Evolutionary conservation across 352 stramenopile species (phyloP).

Genomic region (Globisporangium acanthophoron): DNA sequence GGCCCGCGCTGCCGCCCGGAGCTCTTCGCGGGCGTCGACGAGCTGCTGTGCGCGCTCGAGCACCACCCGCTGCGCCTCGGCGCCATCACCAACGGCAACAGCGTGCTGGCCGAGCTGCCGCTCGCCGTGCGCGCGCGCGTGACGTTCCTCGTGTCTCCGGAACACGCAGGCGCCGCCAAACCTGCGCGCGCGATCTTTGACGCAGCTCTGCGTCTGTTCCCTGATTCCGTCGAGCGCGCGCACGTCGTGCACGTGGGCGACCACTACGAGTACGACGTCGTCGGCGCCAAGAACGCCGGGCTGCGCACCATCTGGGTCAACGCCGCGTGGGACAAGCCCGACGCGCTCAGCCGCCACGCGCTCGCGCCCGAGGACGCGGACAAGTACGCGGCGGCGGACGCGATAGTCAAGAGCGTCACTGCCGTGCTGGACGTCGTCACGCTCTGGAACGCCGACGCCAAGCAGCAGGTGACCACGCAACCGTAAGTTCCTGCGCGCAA

Average conservation of each 20-base stretch:
- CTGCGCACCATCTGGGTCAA: constrained; percentile 69
- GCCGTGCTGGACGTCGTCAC: constrained; percentile 35
- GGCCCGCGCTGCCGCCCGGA: constrained; percentile 48
- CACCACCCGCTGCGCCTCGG: constrained; percentile 25
- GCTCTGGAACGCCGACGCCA: constrained; percentile 33
- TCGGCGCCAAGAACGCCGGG: constrained; percentile 54
- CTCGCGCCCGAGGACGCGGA: constrained; percentile 5
- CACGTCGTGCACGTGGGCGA: constrained; percentile 71
- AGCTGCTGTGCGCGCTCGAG: constrained; percentile 36
- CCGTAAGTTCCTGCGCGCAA: not conserved
- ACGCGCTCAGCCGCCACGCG: constrained; percentile 21
- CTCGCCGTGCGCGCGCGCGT: constrained; percentile 35
- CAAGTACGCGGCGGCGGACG: constrained; percentile 38
- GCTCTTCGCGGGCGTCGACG: constrained; percentile 53
- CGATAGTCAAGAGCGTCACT: constrained; percentile 50
- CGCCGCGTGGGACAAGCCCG: constrained; percentile 29
- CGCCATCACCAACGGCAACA: constrained; percentile 79
- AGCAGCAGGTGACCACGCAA: not conserved
- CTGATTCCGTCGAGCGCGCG: constrained; percentile 15
- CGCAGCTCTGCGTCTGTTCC: constrained; percentile 35
- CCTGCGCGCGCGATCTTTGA: constrained; percentile 51
- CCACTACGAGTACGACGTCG: constrained; percentile 68
- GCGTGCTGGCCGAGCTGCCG: constrained; percentile 35
- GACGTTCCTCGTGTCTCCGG: constrained; percentile 48
- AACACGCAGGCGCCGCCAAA: constrained; percentile 40